These are phyloP conservation scores for Fusarium sp. DNA, from an alignment of 2,329 filamentous ascomycete species.

Conservation along the genomic window DNA sequence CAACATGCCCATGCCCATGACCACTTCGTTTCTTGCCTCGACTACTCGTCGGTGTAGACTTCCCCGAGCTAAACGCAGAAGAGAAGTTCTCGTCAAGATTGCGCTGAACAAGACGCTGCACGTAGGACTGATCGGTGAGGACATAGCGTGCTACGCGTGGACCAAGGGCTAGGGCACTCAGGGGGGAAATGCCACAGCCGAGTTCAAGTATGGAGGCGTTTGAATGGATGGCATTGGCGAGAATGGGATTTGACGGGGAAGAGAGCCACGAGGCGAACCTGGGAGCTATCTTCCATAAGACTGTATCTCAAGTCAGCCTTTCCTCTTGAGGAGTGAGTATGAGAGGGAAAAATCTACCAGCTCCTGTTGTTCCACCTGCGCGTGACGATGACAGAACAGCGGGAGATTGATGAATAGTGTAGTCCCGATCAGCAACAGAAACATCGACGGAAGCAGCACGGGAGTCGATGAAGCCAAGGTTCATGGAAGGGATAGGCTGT, in stretches of 20 bases:
- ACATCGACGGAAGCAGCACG: constrained; percentile 73
- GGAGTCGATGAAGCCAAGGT: constrained; percentile 87
- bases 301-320: constrained; percentile 52
- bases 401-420: constrained; percentile 85
- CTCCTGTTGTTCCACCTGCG: constrained; percentile 66
- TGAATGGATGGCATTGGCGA: constrained; percentile 59
- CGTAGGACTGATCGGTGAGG: constrained; percentile 89
- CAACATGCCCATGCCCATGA: constrained; percentile 17
- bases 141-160: constrained; percentile 72
- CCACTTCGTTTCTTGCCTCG: constrained; percentile 27
- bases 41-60: constrained; percentile 13
- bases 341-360: constrained; percentile 50
- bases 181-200: constrained; percentile 85
- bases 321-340: background rate
- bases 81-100: constrained; percentile 75
- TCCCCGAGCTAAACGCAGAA: constrained; percentile 15
- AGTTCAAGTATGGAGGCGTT: constrained; percentile 77
- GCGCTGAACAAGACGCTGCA: constrained; percentile 76
- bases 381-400: constrained; percentile 81
- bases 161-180: constrained; percentile 77
- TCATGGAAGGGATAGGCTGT: constrained; percentile 74
- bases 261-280: constrained; percentile 84
- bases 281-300: constrained; percentile 92
- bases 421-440: constrained; percentile 73
- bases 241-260: constrained; percentile 70